phyloP scores from a whole-genome alignment of 1,139 yeast genomes.

The Zhuliangozyma parablackwelliae region DNA sequence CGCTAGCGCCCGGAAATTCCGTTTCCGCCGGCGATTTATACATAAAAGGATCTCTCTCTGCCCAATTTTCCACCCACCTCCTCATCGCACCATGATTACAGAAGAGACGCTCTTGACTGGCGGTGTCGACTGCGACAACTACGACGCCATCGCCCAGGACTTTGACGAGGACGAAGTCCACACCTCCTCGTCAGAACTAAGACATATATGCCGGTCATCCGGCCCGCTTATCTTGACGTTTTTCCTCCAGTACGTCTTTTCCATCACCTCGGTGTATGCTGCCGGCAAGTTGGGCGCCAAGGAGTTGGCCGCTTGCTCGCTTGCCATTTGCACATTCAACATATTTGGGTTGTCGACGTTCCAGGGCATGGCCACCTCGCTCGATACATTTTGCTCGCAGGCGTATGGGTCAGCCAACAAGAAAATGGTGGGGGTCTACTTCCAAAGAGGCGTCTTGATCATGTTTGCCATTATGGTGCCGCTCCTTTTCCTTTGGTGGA shows the following conservation, averaged over 20 bases:
- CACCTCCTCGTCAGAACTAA: constrained; percentile 17
- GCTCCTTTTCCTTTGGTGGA: constrained; percentile 39
- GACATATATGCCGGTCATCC: constrained; percentile 32
- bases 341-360: constrained; percentile 45
- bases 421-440: constrained; percentile 33
- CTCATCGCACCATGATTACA: constrained; percentile 18
- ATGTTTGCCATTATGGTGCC: constrained; percentile 29
- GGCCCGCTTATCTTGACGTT: constrained; percentile 46
- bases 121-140: constrained; percentile 17
- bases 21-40: neutral
- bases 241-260: constrained; percentile 45
- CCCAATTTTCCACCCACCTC: too few species aligned
- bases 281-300: constrained; percentile 45
- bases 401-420: constrained; percentile 41
- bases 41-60: too few species aligned
- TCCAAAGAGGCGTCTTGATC: constrained; percentile 37
- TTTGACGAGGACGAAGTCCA: constrained; percentile 4
- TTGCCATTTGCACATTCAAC: constrained; percentile 47
- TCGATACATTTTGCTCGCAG: constrained; percentile 52
- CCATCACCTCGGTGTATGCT: constrained; percentile 46
- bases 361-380: constrained; percentile 53
- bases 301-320: constrained; percentile 46
- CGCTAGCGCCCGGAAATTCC: constrained; percentile 2
- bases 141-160: constrained; percentile 12
- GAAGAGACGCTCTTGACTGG: constrained; percentile 30